Conservation (phyloP, 306 rosid genomes). For the Ormosia semicastrata region DNA sequence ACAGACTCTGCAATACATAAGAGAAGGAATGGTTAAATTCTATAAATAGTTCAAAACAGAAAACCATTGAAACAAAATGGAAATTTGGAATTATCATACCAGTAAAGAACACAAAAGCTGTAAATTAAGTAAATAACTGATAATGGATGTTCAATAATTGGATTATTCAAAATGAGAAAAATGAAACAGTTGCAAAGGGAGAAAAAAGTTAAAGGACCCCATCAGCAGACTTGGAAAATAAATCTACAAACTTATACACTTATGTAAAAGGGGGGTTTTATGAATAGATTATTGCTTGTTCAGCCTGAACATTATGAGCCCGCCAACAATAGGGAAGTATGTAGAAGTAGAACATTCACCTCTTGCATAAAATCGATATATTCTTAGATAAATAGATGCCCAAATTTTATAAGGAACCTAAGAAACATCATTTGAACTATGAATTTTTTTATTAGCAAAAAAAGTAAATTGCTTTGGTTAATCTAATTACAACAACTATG, state of each 20-base stretch:
- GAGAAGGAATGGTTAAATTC: conserved; percentile 22
- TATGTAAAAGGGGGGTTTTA: background rate
- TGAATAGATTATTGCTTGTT: conserved; percentile 1
- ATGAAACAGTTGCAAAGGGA: conserved; percentile 11
- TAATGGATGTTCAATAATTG: background rate
- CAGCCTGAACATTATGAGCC: background rate
- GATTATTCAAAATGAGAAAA: conserved; percentile 18
- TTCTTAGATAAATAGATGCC: background rate
- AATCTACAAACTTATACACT: background rate
- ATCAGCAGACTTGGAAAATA: conserved; percentile 10
- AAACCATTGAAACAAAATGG: conserved; percentile 5
- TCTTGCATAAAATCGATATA: background rate
- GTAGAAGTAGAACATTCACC: background rate
- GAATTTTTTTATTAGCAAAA: background rate
- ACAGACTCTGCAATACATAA: conserved; percentile 33
- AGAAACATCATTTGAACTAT: background rate
- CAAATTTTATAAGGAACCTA: background rate
- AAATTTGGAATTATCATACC: background rate
- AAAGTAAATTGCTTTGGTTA: background rate
- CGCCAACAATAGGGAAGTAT: background rate
- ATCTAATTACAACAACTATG: background rate
- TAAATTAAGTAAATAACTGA: conserved; percentile 12
- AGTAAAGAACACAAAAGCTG: conserved; percentile 1
- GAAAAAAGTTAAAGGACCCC: conserved; percentile 12
- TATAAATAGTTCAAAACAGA: conserved; percentile 20